A percentile compares a stretch with the other conserved stretches of the same genome.
phyloP scores from a whole-genome alignment of 2,329 filamentous ascomycete genomes.

The Plectosphaerella cucumerina region DNA sequence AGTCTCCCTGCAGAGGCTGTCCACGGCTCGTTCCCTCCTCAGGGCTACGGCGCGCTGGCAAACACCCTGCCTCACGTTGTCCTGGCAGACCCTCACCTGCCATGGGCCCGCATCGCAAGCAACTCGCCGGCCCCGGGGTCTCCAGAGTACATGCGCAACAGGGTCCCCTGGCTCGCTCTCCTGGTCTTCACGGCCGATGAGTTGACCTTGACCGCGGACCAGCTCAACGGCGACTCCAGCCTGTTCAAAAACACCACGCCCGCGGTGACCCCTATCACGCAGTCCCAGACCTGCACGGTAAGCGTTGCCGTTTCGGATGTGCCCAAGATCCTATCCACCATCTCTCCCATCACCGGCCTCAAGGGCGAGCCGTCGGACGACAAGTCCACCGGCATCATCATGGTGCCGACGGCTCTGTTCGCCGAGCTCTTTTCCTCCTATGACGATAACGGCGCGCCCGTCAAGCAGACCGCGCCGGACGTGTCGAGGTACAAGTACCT shows the following conservation, averaged over 20 bases:
- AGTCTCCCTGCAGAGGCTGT: slow-evolving; percentile 24
- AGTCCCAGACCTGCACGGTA: slow-evolving; percentile 17
- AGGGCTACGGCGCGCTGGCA: slow-evolving; percentile 27
- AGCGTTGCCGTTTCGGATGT: slow-evolving; percentile 15
- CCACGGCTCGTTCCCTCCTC: slow-evolving; percentile 33
- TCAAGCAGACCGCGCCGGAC: slow-evolving; percentile 6
- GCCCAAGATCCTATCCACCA: background rate
- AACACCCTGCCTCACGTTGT: slow-evolving; percentile 38
- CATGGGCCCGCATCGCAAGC: slow-evolving; percentile 33
- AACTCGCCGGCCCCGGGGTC: background rate
- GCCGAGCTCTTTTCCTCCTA: slow-evolving; percentile 16
- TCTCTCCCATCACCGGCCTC: background rate
- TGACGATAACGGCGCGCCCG: background rate
- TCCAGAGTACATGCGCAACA: slow-evolving; percentile 12
- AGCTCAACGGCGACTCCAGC: slow-evolving; percentile 7
- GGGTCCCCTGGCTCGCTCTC: slow-evolving; percentile 36
- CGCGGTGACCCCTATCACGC: slow-evolving; percentile 9
- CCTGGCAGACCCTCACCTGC: slow-evolving; percentile 35
- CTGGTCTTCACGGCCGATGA: slow-evolving; percentile 26
- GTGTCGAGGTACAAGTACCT: slow-evolving; percentile 23
- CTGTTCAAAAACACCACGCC: slow-evolving; percentile 10
- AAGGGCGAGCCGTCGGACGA: background rate
- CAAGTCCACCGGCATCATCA: slow-evolving; percentile 20
- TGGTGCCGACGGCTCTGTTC: slow-evolving; percentile 20
- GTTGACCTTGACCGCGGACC: slow-evolving; percentile 18